Evolutionary conservation across 2,329 filamentous ascomycete species (phyloP), one percentile per base, ranked within the genome.

Genomic region (Pseudogymnoascus sp.): DNA sequence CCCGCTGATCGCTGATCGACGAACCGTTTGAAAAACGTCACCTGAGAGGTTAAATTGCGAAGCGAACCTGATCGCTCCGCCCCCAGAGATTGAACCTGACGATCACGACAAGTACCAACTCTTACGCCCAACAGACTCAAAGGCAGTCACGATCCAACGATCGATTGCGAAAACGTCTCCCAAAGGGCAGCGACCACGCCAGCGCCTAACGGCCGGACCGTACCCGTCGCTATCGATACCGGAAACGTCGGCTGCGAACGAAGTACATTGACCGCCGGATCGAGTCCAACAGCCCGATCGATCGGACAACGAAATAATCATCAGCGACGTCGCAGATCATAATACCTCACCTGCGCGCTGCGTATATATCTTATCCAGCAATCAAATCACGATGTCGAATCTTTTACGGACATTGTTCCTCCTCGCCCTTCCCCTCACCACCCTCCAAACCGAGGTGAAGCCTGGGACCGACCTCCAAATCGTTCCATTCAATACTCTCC

Each of bases 401-500:
- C 11, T 56, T 19, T 35, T 56, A 35, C 50, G 50, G 50, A 21
- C 50, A 13, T 35, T 56, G 29, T 56, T 62, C 44, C 44, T 62
- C 46, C 44, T 53, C 61, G 23, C 50, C 38, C 44, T 59, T 38
- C 44, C 61, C 23, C 44, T 62, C 61, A n/a, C 61, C 7, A 33
- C 44, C 26, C 29, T 53, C 4, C 42, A 59, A 23, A 26, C 42
- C 9, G 1, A 2, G 1, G 29, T 56, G 50, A 56, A 56, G 29
- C 50, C 50, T 7, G 11, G 17, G n/a, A 33, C 40, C 61, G 19
- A 59, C 44, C 19, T 61, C 50, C 82, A 11, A 5, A 78, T 88
- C 66, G 77, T 85, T 44, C 84, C 84, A 59, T 83, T 86, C 68
- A 67, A 70, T 56, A 74, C 79, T 44, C 82, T 91, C 59, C 88